Evolutionary conservation across 208 protist genomes (phyloP), one percentile per base, ranked within the genome.

Genomic region (Leishmania martiniquensis): DNA sequence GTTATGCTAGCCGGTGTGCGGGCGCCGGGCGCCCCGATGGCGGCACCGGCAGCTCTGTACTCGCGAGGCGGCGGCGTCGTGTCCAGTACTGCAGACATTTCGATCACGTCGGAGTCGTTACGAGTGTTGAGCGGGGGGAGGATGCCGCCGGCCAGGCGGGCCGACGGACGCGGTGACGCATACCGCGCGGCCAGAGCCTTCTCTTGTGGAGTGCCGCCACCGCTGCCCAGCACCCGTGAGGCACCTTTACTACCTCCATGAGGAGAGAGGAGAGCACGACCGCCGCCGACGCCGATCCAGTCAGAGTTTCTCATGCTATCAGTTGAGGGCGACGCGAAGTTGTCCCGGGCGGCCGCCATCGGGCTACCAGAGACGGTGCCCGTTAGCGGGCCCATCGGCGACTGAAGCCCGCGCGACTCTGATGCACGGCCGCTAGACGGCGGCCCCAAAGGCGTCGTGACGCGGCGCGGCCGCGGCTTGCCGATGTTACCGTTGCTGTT

Each of bases 41-140:
- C 59, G 25, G 77, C 29, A 42, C 51, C 34, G 7, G 45, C 15
- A 44, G 45, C 74, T 9, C 60, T 45, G 66, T 77, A 66, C 20
- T 83, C 78, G 20, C 74, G 74, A 17, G 42, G 10, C 29, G 83
- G 83, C 51, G 83, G 78, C 44, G 39, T 52, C 13, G 15, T 60
- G 39, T 85, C 77, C 22, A 88, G 62, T 17, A 85, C 65, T 22
- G 80, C 84, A 4, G 84, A 88, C 84, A 88, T 85, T 71, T 88
- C 84, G 37, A 88, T 88, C 20, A 83, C 75, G n/a, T 81, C 81
- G 1, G 77, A 71, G 60, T 78, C 60, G 22, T 70, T 59, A 34
- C 67, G 84, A 45, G 54, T 52, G 45, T 57, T 75, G 54, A 88
- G 74, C 42, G 84, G 84, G 9, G 84, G 84, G 17, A 88, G 73